These are phyloP conservation scores for Lepiota subincarnata DNA, from an alignment of 768 basidiomycete genomes.

Conservation along the genomic window DNA sequence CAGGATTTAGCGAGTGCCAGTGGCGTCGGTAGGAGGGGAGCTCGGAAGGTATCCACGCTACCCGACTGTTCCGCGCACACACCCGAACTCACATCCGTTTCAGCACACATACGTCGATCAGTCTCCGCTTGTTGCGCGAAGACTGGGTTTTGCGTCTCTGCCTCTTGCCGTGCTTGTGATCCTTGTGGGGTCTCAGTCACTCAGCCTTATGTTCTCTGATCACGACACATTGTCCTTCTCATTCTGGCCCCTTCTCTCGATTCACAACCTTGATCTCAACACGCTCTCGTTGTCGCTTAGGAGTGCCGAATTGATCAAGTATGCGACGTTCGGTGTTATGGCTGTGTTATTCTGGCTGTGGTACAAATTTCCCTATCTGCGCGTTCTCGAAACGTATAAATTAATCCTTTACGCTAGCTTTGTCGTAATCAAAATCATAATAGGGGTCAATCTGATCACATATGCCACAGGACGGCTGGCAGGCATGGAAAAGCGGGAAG, in stretches of 20 bases:
- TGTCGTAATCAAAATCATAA: conserved; percentile 86
- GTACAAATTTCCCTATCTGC: conserved; percentile 40
- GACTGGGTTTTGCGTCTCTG: conserved; percentile 90
- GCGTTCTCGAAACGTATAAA: background rate
- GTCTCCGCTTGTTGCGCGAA: conserved; percentile 88
- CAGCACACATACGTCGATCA: conserved; percentile 93
- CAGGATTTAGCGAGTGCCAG: conserved; percentile 84
- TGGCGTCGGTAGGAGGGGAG: conserved; percentile 59
- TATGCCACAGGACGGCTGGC: conserved; percentile 73
- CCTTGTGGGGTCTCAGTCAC: conserved; percentile 70
- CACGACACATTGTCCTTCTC: conserved; percentile 13
- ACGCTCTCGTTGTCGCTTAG: conserved; percentile 27
- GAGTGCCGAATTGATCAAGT: conserved; percentile 44
- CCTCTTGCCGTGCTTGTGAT: conserved; percentile 84
- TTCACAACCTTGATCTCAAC: conserved; percentile 32
- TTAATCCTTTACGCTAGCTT: conserved; percentile 40
- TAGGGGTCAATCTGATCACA: conserved; percentile 83
- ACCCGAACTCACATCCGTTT: conserved; percentile 4
- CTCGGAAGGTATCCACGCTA: conserved; percentile 54
- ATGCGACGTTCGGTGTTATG: conserved; percentile 62
- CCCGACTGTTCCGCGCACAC: background rate
- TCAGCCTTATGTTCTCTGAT: conserved; percentile 55
- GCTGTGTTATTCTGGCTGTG: conserved; percentile 79
- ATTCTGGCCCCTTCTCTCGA: conserved; percentile 9
- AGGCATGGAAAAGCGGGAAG: conserved; percentile 74